Evolutionary conservation across 768 basidiomycete genomes (phyloP).

Genomic region (Amanita jacksonii): DNA sequence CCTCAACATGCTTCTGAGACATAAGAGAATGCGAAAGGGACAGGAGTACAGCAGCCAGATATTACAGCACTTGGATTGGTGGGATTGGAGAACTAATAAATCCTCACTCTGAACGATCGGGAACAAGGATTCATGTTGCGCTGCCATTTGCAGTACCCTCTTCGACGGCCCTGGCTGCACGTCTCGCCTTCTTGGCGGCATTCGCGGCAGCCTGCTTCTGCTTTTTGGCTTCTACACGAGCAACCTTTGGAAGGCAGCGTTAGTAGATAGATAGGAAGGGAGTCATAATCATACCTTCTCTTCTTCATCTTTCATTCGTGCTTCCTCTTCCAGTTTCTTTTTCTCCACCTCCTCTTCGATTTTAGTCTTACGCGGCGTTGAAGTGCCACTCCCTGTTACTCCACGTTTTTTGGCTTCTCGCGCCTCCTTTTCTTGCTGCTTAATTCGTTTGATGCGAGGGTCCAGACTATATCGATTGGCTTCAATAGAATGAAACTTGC

Average conservation of each 20-base stretch:
- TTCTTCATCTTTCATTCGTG: constrained; percentile 53
- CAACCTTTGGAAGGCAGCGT: constrained; percentile 24
- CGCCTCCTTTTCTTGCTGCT: constrained; percentile 91
- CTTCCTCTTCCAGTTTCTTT: constrained; percentile 72
- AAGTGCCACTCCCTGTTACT: constrained; percentile 32
- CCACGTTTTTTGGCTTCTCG: constrained; percentile 80
- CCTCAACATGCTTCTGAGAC: too few relatives aligned
- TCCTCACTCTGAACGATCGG: background rate
- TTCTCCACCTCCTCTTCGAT: constrained; percentile 71
- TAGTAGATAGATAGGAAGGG: constrained; percentile 1
- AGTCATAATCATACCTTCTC: constrained; percentile 52
- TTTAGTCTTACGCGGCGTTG: constrained; percentile 59
- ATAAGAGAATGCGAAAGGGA: too few relatives aligned
- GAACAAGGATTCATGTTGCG: background rate
- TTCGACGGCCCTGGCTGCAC: constrained; percentile 47
- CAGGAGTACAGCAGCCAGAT: background rate
- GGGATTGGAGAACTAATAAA: background rate
- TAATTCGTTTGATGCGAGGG: constrained; percentile 95
- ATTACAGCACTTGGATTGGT: background rate
- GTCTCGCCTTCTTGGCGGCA: constrained; percentile 84
- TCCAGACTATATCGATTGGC: constrained; percentile 38
- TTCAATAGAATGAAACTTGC: background rate
- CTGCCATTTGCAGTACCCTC: constrained; percentile 15
- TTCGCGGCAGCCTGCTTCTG: constrained; percentile 79
- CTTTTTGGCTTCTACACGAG: constrained; percentile 73